Percentiles rank a stretch among this genome's conserved stretches.
phyloP scores from a whole-genome alignment of 495 filamentous ascomycete genomes.

The Umbilicaria muhlenbergii region DNA sequence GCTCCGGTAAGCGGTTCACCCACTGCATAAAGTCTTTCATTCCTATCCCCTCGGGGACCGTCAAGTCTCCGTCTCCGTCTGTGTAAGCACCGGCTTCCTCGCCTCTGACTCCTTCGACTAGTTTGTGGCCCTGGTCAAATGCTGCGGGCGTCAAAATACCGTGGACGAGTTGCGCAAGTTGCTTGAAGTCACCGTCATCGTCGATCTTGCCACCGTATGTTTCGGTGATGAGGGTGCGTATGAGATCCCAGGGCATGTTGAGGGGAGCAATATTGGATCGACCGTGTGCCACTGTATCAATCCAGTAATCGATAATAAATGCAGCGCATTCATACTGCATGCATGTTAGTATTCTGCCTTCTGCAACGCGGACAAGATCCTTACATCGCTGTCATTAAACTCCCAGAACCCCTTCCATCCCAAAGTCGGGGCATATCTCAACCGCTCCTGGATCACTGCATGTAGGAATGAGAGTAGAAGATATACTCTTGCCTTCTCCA shows the following conservation, averaged over 20 bases:
- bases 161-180: constrained; percentile 55
- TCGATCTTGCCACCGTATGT: constrained; percentile 98
- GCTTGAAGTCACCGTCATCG: constrained; percentile 68
- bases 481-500: constrained; percentile 84
- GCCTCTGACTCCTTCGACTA: constrained; percentile 47
- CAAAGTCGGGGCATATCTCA: constrained; percentile 86
- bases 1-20: constrained; percentile 84
- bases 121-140: constrained; percentile 80
- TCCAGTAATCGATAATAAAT: constrained; percentile 91
- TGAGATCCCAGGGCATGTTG: constrained; percentile 95
- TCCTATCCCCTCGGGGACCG: constrained; percentile 61
- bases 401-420: constrained; percentile 99
- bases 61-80: constrained; percentile 45
- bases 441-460: constrained; percentile 86
- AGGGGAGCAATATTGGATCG: constrained; percentile 83
- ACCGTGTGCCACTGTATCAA: constrained; percentile 62
- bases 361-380: constrained; percentile 19
- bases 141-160: constrained; percentile 68
- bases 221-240: constrained; percentile 78
- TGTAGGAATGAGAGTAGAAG: constrained; percentile 88
- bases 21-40: constrained; percentile 80
- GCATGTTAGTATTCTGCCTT: constrained; percentile 17
- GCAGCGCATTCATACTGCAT: constrained; percentile 88
- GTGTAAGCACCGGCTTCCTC: constrained; percentile 20
- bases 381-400: constrained; percentile 98